Evolutionary conservation across 2,329 filamentous ascomycete species (phyloP).

Genomic region (Monilinia aucupariae): DNA sequence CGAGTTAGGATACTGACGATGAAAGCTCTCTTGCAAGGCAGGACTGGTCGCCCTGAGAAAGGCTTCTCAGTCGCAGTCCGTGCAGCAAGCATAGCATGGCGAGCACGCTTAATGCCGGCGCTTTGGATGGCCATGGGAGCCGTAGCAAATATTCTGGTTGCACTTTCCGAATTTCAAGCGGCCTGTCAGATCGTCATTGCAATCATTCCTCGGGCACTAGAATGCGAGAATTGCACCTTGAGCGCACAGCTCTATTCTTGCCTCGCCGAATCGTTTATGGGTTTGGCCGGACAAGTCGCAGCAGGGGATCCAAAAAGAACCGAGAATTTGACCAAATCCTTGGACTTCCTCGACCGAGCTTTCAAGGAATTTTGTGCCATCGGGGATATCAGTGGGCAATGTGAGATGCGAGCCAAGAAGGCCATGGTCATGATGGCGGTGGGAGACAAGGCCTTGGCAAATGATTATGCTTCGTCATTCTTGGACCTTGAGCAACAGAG

Average conservation of each 20-base stretch:
- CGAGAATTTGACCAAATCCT: slow-evolving; percentile 43
- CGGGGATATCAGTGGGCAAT: slow-evolving; percentile 54
- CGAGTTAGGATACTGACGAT: slow-evolving; percentile 55
- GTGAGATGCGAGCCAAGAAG: slow-evolving; percentile 62
- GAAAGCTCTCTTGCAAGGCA: slow-evolving; percentile 57
- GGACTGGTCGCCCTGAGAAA: slow-evolving; percentile 53
- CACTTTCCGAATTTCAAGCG: slow-evolving; percentile 54
- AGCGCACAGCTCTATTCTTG: slow-evolving; percentile 53
- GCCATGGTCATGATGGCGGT: slow-evolving; percentile 56
- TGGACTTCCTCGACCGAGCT: slow-evolving; percentile 31
- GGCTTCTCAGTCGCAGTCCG: slow-evolving; percentile 62
- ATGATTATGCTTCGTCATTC: slow-evolving; percentile 51
- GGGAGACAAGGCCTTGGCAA: slow-evolving; percentile 50
- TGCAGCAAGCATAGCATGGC: slow-evolving; percentile 57
- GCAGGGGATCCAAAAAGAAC: slow-evolving; percentile 38
- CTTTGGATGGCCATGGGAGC: slow-evolving; percentile 57
- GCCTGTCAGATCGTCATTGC: slow-evolving; percentile 52
- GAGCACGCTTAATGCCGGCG: slow-evolving; percentile 51
- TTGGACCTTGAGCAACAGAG: slow-evolving; percentile 43
- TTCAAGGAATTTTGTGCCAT: slow-evolving; percentile 49
- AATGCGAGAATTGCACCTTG: slow-evolving; percentile 52
- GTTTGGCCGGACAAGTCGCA: slow-evolving; percentile 48
- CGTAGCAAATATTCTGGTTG: slow-evolving; percentile 53
- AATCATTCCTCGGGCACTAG: slow-evolving; percentile 59
- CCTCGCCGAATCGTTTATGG: slow-evolving; percentile 60